Evolutionary conservation across 2,329 filamentous ascomycete species (phyloP).

Genomic region (Penicillium fuscoglaucum): DNA sequence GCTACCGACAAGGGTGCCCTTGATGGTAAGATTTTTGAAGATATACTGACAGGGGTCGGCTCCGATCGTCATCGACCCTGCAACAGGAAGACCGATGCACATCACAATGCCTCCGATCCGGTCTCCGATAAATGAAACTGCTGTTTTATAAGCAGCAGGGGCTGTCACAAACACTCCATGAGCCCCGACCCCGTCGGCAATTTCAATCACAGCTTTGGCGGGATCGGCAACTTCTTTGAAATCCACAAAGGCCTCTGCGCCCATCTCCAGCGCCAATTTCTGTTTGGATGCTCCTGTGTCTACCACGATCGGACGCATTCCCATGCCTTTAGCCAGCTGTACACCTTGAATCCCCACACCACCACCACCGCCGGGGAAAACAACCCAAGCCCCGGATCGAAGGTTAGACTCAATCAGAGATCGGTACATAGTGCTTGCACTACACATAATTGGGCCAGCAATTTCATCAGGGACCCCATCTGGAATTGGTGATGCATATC

Average conservation of each 20-base stretch:
- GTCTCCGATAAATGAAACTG: constrained; percentile 40
- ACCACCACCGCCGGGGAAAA: constrained; percentile 47
- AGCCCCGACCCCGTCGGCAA: constrained; percentile 50
- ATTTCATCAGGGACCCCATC: constrained; percentile 56
- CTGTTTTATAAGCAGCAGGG: constrained; percentile 43
- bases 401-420: constrained; percentile 55
- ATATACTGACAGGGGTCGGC: constrained; percentile 30
- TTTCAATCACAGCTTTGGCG: constrained; percentile 46
- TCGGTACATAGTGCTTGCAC: constrained; percentile 58
- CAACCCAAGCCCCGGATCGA: constrained; percentile 54
- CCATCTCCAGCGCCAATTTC: constrained; percentile 49
- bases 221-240: constrained; percentile 46
- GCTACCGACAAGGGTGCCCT: constrained; percentile 33
- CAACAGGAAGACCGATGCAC: constrained; percentile 48
- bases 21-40: constrained; percentile 30
- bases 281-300: constrained; percentile 54
- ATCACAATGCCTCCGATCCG: constrained; percentile 55
- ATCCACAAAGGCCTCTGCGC: constrained; percentile 59
- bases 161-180: constrained; percentile 49
- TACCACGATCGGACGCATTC: constrained; percentile 57
- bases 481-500: constrained; percentile 57
- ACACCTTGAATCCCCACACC: constrained; percentile 61
- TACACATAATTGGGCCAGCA: constrained; percentile 64
- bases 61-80: constrained; percentile 23
- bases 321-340: constrained; percentile 57